Base-by-base conservation (phyloP, 2,329 filamentous ascomycete species). In the Xylaria hypoxylon region DNA sequence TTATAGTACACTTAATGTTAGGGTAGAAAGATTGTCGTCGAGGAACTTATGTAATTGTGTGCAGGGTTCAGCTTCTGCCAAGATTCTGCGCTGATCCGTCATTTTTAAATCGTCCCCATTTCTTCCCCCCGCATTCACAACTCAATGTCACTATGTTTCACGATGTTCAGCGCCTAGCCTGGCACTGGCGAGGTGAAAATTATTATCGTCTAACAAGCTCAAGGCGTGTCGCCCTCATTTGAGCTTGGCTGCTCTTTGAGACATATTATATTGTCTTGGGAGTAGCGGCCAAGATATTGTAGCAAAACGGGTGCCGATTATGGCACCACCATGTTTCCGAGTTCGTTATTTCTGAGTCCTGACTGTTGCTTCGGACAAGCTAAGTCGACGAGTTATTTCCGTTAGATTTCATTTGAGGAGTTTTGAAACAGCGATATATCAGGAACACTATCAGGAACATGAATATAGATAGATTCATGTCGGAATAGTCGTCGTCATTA, bases 71-170 rank as follows among this genome's bases (percentile, higher is more conserved):
- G 42, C 59, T 44, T 53, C 47, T 66, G 64, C 64, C 64, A 66
- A 66, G 64, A 51, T 17, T n/a, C 56, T 62, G 59, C 59, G 15
- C 38, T 59, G 64, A n/a, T 63, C 64, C 47, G 35, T 66, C 53
- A 53, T 47, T 42, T 64, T 58, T 51, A 19, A 59, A 24, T 11
- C 6, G 15, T 57, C 47, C 13, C 59, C 64, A 55, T 64, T 42
- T 60, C 42, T 19, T 24, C 19, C 17, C 42, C 40, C 8, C 35
- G 13, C 8, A 47, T 31, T 24, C 8, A 33, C 28, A 56, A 11
- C 22, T 24, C 44, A 42, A 33, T 51, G 50, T 19, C 24, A 45
- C 28, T 45, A 10, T 55, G 40, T 45, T 53, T 31, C 15, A 42
- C 28, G 42, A 64, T 61, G 44, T 19, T 26, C 42, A 48, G 62